A percentile compares a stretch with the other conserved stretches of the same genome.
These are phyloP conservation scores for Cryptococcus sp. DNA, from an alignment of 1,284 basidiomycete genomes.

Conservation along the genomic window DNA sequence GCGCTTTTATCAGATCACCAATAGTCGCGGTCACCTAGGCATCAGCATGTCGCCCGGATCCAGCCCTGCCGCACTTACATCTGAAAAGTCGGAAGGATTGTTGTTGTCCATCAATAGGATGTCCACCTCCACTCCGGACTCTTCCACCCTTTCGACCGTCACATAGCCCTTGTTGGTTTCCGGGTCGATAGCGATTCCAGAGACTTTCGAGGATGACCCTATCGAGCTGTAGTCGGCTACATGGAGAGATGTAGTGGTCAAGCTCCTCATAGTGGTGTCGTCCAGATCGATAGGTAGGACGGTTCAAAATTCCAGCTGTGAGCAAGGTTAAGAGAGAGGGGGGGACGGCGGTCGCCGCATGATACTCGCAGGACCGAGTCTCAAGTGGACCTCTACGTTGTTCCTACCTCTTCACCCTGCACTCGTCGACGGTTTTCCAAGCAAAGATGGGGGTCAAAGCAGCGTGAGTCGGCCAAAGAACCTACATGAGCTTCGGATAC, in stretches of 20 bases:
- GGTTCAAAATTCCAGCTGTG: background rate
- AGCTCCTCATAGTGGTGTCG: slow-evolving; percentile 20
- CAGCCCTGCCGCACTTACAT: background rate
- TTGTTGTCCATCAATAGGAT: slow-evolving; percentile 53
- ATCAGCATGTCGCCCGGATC: background rate
- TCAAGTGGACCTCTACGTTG: too few species aligned
- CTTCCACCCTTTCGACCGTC: slow-evolving; percentile 50
- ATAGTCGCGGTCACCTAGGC: slow-evolving; percentile 29
- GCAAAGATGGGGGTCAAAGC: slow-evolving; percentile 27
- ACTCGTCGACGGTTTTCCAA: too few species aligned
- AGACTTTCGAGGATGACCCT: background rate
- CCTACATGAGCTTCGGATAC: background rate
- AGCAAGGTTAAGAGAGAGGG: background rate
- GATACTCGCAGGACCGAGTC: too few species aligned
- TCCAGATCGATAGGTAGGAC: background rate
- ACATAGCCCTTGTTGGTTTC: slow-evolving; percentile 61
- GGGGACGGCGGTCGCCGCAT: slow-evolving; percentile 2
- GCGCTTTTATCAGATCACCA: slow-evolving; percentile 27
- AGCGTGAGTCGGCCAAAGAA: slow-evolving; percentile 18
- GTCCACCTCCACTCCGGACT: slow-evolving; percentile 54
- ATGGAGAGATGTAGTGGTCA: slow-evolving; percentile 22
- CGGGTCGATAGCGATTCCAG: slow-evolving; percentile 52
- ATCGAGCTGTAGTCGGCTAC: slow-evolving; percentile 8
- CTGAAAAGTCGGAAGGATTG: slow-evolving; percentile 9
- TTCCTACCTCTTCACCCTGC: too few species aligned